These are phyloP conservation scores for Pythium aphanidermatum DNA, from an alignment of 352 stramenopile species.

Conservation along the genomic window DNA sequence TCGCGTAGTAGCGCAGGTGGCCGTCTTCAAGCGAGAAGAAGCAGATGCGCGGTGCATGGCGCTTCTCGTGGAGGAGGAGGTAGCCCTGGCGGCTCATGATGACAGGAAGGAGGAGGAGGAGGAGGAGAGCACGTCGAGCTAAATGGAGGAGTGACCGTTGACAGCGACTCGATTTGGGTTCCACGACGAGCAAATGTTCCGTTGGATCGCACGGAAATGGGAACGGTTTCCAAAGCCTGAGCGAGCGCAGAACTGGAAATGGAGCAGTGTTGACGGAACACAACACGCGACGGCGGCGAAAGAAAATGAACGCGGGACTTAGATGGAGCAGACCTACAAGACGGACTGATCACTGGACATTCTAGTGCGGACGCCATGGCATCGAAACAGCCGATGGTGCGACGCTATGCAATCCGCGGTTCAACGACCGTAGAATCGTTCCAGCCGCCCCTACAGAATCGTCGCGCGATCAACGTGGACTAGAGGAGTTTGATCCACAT, in stretches of 20 bases:
- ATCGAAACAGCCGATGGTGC: no score
- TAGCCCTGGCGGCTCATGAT: constrained; percentile 73
- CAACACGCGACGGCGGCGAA: constrained; percentile 2
- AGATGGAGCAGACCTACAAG: no score
- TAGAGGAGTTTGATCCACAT: constrained; percentile 1
- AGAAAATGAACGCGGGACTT: not conserved
- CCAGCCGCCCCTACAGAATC: constrained; percentile 8
- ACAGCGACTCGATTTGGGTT: no score
- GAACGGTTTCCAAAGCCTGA: no score
- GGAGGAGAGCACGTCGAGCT: no score
- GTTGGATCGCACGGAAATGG: no score
- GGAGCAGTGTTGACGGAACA: not conserved
- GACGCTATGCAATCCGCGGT: no score
- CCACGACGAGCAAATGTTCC: no score
- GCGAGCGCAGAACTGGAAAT: constrained; percentile 1
- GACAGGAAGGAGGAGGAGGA: no score
- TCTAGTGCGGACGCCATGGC: no score
- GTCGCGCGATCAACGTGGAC: not conserved
- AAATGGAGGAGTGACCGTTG: no score
- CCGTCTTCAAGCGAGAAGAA: constrained; percentile 82
- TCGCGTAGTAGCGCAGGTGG: constrained; percentile 66
- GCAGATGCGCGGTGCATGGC: constrained; percentile 33
- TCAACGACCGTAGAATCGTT: constrained; percentile 9
- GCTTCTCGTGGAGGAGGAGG: constrained; percentile 72
- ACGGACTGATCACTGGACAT: no score